These are phyloP conservation scores for Corchorus capsularis DNA, from an alignment of 345 rosid species.

Conservation along the genomic window DNA sequence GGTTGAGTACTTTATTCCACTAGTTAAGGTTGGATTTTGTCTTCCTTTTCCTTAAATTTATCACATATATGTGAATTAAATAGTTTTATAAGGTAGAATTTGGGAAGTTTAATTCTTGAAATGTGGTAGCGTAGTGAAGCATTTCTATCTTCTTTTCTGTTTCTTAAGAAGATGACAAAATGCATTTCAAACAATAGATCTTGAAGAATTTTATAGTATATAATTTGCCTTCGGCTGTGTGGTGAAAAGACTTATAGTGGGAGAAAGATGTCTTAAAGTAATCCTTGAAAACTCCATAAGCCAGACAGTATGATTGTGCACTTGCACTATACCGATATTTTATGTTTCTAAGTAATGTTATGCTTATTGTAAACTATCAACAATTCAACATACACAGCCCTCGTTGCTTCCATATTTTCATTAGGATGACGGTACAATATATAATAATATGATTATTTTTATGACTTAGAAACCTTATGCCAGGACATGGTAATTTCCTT, in stretches of 20 bases:
- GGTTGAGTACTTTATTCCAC: slow-evolving; percentile 62
- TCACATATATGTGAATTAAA: not conserved
- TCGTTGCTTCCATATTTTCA: not conserved
- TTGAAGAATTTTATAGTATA: not conserved
- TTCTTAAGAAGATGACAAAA: not conserved
- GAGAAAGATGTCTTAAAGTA: not conserved
- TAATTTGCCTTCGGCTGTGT: not conserved
- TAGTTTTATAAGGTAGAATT: not conserved
- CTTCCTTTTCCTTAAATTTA: not conserved
- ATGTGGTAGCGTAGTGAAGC: not conserved
- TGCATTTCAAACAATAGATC: not conserved
- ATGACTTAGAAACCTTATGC: not conserved
- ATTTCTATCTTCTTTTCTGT: not conserved
- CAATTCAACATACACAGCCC: not conserved
- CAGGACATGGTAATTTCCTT: not conserved
- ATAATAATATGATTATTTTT: not conserved
- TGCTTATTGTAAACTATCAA: not conserved
- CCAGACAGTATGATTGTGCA: not conserved
- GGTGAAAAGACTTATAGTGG: not conserved
- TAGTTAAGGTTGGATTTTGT: slow-evolving; percentile 55
- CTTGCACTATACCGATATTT: not conserved
- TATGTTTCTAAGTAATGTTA: not conserved
- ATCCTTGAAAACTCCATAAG: slow-evolving; percentile 7
- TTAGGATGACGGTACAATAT: not conserved
- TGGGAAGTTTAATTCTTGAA: not conserved